Evolutionary conservation across 257 asterid species (phyloP).

Genomic region (Przewalskia tangutica): DNA sequence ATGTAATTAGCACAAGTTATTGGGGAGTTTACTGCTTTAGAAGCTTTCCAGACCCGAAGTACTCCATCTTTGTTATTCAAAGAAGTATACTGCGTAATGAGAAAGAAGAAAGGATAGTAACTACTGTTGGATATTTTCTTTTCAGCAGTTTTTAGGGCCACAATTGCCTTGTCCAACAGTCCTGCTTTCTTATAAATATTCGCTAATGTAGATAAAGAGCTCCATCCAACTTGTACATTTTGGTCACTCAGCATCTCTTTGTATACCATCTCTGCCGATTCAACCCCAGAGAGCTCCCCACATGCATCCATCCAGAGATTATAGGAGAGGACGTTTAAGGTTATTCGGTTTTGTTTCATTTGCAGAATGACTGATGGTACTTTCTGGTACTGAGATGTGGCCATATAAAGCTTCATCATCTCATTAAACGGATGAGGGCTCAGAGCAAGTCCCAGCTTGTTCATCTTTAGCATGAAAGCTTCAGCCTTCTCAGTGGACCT

Average conservation of each 20-base stretch:
- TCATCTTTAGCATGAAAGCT: conserved; percentile 28
- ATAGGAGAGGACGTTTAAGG: conserved; percentile 29
- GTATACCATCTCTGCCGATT: conserved; percentile 25
- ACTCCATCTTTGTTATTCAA: conserved; percentile 26
- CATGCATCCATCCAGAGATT: conserved; percentile 35
- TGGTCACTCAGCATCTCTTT: conserved; percentile 24
- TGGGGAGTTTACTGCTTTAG: conserved; percentile 15
- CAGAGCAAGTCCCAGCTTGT: conserved; percentile 15
- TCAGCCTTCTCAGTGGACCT: conserved; percentile 25
- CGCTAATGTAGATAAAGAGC: conserved; percentile 27
- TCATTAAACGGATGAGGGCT: conserved; percentile 28
- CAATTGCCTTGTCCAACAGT: conserved; percentile 13
- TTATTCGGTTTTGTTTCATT: conserved; percentile 29
- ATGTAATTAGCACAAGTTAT: conserved; percentile 28
- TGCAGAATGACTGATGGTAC: conserved; percentile 21
- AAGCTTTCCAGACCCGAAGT: conserved; percentile 23
- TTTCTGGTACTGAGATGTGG: conserved; percentile 23
- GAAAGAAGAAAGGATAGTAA: conserved; percentile 25
- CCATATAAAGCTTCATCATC: conserved; percentile 39
- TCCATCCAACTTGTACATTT: conserved; percentile 27
- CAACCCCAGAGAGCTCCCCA: conserved; percentile 21
- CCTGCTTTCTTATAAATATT: conserved; percentile 20
- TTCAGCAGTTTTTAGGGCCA: conserved; percentile 27
- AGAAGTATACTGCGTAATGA: conserved; percentile 24
- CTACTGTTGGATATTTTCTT: conserved; percentile 17